phyloP scores from a whole-genome alignment of 1,284 basidiomycete species.

The Coriolopsis trogii region DNA sequence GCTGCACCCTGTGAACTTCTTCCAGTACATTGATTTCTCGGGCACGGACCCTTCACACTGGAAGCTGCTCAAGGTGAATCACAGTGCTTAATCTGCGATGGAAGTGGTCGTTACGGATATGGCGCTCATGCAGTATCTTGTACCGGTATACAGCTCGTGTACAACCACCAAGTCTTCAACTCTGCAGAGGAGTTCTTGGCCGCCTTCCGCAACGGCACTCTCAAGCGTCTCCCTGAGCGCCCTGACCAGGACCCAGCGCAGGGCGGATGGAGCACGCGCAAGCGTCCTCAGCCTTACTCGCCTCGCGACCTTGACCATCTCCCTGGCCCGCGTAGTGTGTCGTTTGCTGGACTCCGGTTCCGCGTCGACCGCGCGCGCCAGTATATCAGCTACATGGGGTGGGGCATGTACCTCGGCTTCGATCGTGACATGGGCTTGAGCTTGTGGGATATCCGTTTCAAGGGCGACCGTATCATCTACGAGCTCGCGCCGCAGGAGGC shows the following conservation, averaged over 20 bases:
- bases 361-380: constrained; percentile 53
- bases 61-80: constrained; percentile 56
- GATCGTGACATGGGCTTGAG: constrained; percentile 69
- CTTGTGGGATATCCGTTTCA: constrained; percentile 68
- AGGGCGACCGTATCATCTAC: constrained; percentile 64
- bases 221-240: constrained; percentile 43
- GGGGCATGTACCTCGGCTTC: constrained; percentile 64
- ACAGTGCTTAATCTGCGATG: too few relatives aligned
- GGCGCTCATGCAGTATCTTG: neutral
- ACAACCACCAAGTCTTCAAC: constrained; percentile 59
- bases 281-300: constrained; percentile 37
- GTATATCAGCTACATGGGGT: constrained; percentile 69
- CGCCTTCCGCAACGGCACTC: constrained; percentile 56
- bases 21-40: constrained; percentile 58
- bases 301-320: constrained; percentile 61
- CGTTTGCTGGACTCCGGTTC: constrained; percentile 60
- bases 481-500: constrained; percentile 66
- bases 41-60: constrained; percentile 57
- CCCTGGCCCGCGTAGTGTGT: constrained; percentile 61
- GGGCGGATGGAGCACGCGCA: constrained; percentile 51
- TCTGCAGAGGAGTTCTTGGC: constrained; percentile 50
- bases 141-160: constrained; percentile 46
- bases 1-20: constrained; percentile 58
- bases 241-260: constrained; percentile 33
- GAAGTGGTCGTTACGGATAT: neutral